Conservation (phyloP, 1,139 yeast species). For the Blastobotrys ciferrii region DNA sequence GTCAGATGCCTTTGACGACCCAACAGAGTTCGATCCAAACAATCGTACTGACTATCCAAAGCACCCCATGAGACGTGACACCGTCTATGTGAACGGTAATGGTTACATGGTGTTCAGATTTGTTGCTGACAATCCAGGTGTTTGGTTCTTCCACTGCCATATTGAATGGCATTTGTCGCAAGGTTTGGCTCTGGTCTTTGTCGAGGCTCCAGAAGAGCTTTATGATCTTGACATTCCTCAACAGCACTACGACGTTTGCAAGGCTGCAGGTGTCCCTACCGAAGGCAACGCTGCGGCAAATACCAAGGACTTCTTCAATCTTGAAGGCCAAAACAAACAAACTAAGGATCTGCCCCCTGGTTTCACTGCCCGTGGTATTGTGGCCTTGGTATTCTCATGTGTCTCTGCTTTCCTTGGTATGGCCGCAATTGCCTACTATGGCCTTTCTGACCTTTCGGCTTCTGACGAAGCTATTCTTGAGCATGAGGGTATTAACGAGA, state of each 20-base stretch:
- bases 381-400: conserved; percentile 80
- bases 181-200: conserved; percentile 71
- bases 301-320: conserved; percentile 56
- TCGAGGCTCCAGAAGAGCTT: conserved; percentile 72
- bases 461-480: conserved; percentile 26
- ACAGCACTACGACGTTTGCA: conserved; percentile 61
- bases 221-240: conserved; percentile 49
- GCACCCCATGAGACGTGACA: conserved; percentile 69
- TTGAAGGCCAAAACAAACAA: conserved; percentile 73
- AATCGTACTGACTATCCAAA: conserved; percentile 56
- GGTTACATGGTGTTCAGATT: conserved; percentile 67
- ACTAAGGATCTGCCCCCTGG: conserved; percentile 67
- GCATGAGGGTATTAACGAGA: conserved; percentile 22
- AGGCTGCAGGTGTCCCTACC: conserved; percentile 46
- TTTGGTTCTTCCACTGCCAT: conserved; percentile 93
- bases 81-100: conserved; percentile 61
- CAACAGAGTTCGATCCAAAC: conserved; percentile 49
- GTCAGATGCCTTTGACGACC: conserved; percentile 45
- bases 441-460: conserved; percentile 58
- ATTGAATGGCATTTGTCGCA: conserved; percentile 93
- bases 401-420: conserved; percentile 79
- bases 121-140: conserved; percentile 82
- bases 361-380: conserved; percentile 85
- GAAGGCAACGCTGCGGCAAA: conserved; percentile 89
- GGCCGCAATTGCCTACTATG: conserved; percentile 72